Base-by-base conservation (phyloP, 1,284 basidiomycete species). In the Phenoliferia sp. region DNA sequence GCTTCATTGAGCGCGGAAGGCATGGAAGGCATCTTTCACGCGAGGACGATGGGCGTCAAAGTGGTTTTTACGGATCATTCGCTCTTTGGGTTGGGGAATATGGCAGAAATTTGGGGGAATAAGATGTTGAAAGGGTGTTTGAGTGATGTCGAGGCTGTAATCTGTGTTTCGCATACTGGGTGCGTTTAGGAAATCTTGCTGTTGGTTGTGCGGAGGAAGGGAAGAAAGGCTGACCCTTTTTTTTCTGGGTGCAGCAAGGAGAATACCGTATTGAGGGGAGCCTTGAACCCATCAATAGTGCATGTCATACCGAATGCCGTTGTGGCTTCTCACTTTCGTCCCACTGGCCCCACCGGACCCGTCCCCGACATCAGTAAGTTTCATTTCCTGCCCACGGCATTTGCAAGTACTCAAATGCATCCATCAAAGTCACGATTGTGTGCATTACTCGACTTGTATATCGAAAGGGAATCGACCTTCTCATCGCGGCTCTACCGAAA, bases 151-250 rank as follows among this genome's bases (percentile, higher is more conserved):
- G 95, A 98, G 72, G 91, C 88, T 0, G 92, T 92, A 0, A 94
- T 98, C 36, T 97, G 94, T 76, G 96, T 99, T 59, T 94, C 92
- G n/a, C 90, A 99, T 79, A 97, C 94, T 0, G 93, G 93, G 92
- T 92, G 76, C 73, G 85, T 79, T 19, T 2, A 36, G 39, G 48
- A 31, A n/a, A 28, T 9, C 19, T 57, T 59, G 50, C 48, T 9
- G 52, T 61, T 4, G 35, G 34, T 44, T 48, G 5, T n/a, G 19
- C 36, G 2, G 3, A 55, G 52, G 22, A 15, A 19, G 29, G 52
- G n/a, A 44, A 61, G 64, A 35, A 19, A 17, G 31, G 44, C 54
- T 67, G 55, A 57, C 69, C 91, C 90, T 35, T 88, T 90, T 5
- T 57, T 10, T 44, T 10, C 3, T 28, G 16, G 22, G 31, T 29